Percentiles rank a stretch among this genome's conserved stretches.
Conservation (phyloP, 1,139 yeast species). For the Fermentozyma sake region DNA sequence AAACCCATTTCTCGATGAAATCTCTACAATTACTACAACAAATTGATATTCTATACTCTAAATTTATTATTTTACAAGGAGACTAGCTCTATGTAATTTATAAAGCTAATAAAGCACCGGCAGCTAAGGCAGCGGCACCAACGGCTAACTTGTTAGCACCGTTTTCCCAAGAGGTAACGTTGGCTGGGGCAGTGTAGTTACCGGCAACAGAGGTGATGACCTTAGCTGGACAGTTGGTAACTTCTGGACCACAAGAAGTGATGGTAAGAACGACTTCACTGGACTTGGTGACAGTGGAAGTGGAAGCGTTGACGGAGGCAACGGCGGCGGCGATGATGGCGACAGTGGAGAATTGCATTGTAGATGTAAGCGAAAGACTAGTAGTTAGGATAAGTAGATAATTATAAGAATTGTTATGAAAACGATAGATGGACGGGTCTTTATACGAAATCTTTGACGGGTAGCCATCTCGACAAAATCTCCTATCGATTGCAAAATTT, state of each 20-base stretch:
- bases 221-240: constrained; percentile 23
- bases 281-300: constrained; percentile 16
- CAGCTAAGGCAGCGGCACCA: constrained; percentile 27
- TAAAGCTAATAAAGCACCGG: constrained; percentile 33
- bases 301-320: constrained; percentile 19
- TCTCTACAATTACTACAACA: not conserved
- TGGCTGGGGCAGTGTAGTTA: constrained; percentile 16
- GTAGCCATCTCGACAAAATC: too few relatives aligned
- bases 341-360: constrained; percentile 24
- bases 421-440: too few relatives aligned
- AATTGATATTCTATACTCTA: not conserved
- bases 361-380: constrained; percentile 21
- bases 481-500: too few relatives aligned
- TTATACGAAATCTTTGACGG: too few relatives aligned
- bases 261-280: constrained; percentile 21
- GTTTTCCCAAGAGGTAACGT: constrained; percentile 17
- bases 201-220: constrained; percentile 19
- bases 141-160: constrained; percentile 20
- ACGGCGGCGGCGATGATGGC: constrained; percentile 21
- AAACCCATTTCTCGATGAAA: too few relatives aligned
- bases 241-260: constrained; percentile 21
- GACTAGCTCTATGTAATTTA: constrained; percentile 16
- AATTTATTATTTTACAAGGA: not conserved
- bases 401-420: not conserved
- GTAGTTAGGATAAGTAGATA: constrained; percentile 13